Evolutionary conservation across 2,329 filamentous ascomycete genomes (phyloP).

Genomic region (Byssothecium circinans): DNA sequence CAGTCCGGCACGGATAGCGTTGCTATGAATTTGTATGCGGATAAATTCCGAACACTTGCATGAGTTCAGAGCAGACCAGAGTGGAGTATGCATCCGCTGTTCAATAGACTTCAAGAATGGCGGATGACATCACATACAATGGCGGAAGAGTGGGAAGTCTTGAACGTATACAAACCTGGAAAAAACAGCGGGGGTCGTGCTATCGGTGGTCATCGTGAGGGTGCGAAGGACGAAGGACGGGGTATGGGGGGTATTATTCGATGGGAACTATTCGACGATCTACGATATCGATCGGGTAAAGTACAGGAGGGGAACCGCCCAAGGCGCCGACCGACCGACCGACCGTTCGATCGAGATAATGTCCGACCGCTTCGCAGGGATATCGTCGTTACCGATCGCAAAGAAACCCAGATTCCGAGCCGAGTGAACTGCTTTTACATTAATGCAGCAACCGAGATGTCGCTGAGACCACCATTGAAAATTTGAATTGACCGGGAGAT

Average conservation of each 20-base stretch:
- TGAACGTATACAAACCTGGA: background rate
- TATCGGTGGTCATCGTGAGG: background rate
- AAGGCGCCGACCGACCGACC: constrained; percentile 41
- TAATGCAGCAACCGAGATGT: constrained; percentile 34
- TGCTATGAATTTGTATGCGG: too few species aligned
- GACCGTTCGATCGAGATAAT: constrained; percentile 28
- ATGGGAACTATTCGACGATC: constrained; percentile 30
- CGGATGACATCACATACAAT: background rate
- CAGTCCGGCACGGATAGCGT: too few species aligned
- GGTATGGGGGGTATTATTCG: constrained; percentile 4
- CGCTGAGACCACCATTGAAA: constrained; percentile 27
- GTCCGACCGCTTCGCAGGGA: constrained; percentile 37
- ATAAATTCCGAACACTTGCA: too few species aligned
- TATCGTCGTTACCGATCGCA: constrained; percentile 41
- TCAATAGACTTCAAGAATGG: background rate
- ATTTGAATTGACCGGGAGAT: constrained; percentile 24
- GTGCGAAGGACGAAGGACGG: constrained; percentile 6
- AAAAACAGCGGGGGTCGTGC: background rate
- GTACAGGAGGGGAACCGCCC: constrained; percentile 37
- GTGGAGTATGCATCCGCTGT: too few species aligned
- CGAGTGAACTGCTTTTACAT: constrained; percentile 41
- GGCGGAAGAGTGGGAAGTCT: background rate
- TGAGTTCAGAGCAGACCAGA: too few species aligned
- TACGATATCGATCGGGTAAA: constrained; percentile 42
- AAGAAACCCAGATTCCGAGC: constrained; percentile 32